phyloP scores from a whole-genome alignment of 2,329 filamentous ascomycete genomes.

The Bretziella fagacearum region DNA sequence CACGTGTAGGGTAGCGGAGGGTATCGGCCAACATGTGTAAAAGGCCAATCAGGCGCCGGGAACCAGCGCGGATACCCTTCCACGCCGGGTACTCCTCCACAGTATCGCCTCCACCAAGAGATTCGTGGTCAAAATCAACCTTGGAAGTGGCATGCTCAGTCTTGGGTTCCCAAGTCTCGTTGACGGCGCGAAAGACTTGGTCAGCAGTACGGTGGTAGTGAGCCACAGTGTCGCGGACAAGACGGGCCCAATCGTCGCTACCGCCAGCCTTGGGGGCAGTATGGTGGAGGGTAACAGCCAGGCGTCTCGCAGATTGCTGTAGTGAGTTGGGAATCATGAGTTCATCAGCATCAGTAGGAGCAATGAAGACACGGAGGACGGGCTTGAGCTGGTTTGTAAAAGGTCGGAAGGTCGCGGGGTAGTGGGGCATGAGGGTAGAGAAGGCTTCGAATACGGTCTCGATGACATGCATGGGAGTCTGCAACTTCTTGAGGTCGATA shows the following conservation, averaged over 20 bases:
- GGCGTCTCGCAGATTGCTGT: constrained; percentile 39
- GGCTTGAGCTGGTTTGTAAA: constrained; percentile 51
- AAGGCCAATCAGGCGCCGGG: constrained; percentile 49
- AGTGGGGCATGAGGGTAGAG: constrained; percentile 54
- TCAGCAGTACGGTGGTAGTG: constrained; percentile 57
- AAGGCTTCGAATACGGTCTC: constrained; percentile 58
- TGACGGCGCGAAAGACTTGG: constrained; percentile 57
- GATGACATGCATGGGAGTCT: constrained; percentile 33
- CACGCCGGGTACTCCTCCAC: constrained; percentile 46
- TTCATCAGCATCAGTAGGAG: constrained; percentile 41
- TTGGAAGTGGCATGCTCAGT: constrained; percentile 30
- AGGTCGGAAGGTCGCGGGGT: constrained; percentile 69
- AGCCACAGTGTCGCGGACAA: constrained; percentile 42
- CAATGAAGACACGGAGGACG: constrained; percentile 42
- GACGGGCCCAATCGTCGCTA: constrained; percentile 61
- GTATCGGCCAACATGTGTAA: constrained; percentile 48
- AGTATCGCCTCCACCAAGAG: constrained; percentile 28
- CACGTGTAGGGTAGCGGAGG: constrained; percentile 46
- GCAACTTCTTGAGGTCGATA: constrained; percentile 22
- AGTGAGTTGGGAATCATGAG: constrained; percentile 34
- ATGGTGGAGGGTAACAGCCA: constrained; percentile 57
- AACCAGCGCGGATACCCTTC: constrained; percentile 57
- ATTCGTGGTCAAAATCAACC: constrained; percentile 30
- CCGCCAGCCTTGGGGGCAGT: constrained; percentile 67
- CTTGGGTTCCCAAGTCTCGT: constrained; percentile 66